Evolutionary conservation across 441 rosid genomes (phyloP), one percentile per base, ranked within the genome.

Genomic region (Biscutella laevigata): DNA sequence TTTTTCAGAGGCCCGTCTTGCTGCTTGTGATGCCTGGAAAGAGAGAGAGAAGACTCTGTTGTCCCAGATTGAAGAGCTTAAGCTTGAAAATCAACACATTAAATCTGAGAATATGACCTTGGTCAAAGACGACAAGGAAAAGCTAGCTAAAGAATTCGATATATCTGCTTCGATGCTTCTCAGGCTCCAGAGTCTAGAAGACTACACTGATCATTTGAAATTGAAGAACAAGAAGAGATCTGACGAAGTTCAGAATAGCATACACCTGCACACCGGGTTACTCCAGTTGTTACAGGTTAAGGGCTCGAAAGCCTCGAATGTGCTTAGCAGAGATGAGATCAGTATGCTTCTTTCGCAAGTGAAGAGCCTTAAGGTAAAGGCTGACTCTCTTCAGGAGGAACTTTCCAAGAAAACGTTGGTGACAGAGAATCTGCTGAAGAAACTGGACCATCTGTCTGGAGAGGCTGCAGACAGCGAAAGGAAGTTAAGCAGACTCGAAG

Each of bases 1-100:
- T 44, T 77, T 65, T 57, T 38, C 74, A 3, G 85, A 81, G 37
- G 81, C 77, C 27, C 71, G 67, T 64, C 68, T 72, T 58, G 81
- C 57, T 40, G 84, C 81, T 35, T 87, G 74, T 56, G 78, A 70
- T 37, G 46, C 57, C 0, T 90, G 83, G 83, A 80, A 64, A 69
- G 81, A 75, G 44, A 79, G 62, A 67, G 89, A 82, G 69, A 74
- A 62, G 0, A 40, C 46, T 53, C 56, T 83, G 37, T 52, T 73
- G 29, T 64, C 63, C 5, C 74, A 72, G 36, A 60, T 88, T 24
- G 73, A 80, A 34, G 79, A 74, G 48, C 77, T 86, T 62, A 43
- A 68, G 60, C 50, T 62, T 5, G 83, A 83, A 55, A 83, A 72
- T 66, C 68, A 77, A 22, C 71, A 54, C 44, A 50, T 35, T 13